Evolutionary conservation across 768 basidiomycete species (phyloP).

Genomic region (Inosperma sp.): DNA sequence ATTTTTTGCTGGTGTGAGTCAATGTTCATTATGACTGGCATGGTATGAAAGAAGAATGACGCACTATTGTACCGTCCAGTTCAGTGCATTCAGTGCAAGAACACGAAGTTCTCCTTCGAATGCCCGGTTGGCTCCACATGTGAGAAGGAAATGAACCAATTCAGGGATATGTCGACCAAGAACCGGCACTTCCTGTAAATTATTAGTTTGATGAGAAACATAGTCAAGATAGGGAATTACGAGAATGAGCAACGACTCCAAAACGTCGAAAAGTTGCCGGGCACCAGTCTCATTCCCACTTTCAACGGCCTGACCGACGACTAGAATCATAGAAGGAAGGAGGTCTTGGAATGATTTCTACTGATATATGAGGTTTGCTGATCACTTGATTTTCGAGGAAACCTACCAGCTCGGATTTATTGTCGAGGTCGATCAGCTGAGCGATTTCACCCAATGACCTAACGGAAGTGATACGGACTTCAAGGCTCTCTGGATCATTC

Average conservation of each 20-base stretch:
- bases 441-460: slow-evolving; percentile 90
- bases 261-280: slow-evolving; percentile 88
- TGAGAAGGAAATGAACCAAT: slow-evolving; percentile 83
- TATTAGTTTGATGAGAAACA: slow-evolving; percentile 10
- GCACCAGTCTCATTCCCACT: slow-evolving; percentile 74
- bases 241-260: slow-evolving; percentile 93
- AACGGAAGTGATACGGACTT: slow-evolving; percentile 88
- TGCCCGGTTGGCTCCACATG: slow-evolving; percentile 70
- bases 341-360: slow-evolving; percentile 88
- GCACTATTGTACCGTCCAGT: slow-evolving; percentile 96
- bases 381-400: not conserved
- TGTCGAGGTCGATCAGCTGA: slow-evolving; percentile 84
- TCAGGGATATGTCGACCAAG: slow-evolving; percentile 84
- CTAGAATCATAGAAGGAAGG: slow-evolving; percentile 83
- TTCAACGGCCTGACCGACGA: slow-evolving; percentile 81
- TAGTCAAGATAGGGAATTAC: slow-evolving; percentile 37
- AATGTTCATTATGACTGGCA: no score
- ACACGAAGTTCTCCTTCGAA: slow-evolving; percentile 80
- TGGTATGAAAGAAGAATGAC: no score
- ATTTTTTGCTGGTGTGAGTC: slow-evolving; percentile 99
- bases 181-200: slow-evolving; percentile 81
- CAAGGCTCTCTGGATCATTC: slow-evolving; percentile 77
- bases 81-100: slow-evolving; percentile 86
- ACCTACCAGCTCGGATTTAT: slow-evolving; percentile 82
- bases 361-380: not conserved